phyloP scores from a whole-genome alignment of 2,329 filamentous ascomycete genomes.

The Penicillium decumbens region DNA sequence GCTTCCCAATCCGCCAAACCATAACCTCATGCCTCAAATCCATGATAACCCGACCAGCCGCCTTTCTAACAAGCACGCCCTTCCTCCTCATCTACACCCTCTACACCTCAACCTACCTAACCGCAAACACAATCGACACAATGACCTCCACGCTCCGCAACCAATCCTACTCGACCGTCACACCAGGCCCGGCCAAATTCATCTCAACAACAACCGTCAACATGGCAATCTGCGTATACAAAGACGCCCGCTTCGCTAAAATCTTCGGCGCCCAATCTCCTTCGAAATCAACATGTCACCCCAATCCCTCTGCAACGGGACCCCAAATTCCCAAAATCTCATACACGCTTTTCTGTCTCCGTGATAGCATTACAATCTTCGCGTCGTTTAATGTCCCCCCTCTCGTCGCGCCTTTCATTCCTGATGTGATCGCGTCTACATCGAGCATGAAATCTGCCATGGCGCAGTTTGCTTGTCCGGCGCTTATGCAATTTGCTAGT shows the following conservation, averaged over 20 bases:
- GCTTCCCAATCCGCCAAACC: conserved; percentile 40
- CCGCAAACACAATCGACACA: conserved; percentile 84
- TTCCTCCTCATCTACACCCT: conserved; percentile 53
- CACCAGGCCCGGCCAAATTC: conserved; percentile 75
- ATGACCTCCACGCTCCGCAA: conserved; percentile 60
- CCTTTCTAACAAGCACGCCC: conserved; percentile 46
- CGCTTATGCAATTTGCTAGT: conserved; percentile 69
- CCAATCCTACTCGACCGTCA: conserved; percentile 56
- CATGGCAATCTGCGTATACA: conserved; percentile 80
- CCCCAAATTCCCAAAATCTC: conserved; percentile 61
- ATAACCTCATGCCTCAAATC: conserved; percentile 38
- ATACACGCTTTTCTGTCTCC: conserved; percentile 72
- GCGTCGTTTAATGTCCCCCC: conserved; percentile 87
- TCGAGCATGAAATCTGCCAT: conserved; percentile 55
- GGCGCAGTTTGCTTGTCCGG: conserved; percentile 77
- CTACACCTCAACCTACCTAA: conserved; percentile 85
- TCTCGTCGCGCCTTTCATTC: conserved; percentile 66
- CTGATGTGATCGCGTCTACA: conserved; percentile 47
- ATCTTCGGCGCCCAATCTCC: conserved; percentile 64
- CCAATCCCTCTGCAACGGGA: conserved; percentile 15
- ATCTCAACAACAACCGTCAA: conserved; percentile 74
- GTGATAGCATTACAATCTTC: conserved; percentile 86
- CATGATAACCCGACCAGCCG: conserved; percentile 39
- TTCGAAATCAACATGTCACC: conserved; percentile 3
- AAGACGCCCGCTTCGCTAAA: conserved; percentile 78